Conservation (phyloP, 2,329 filamentous ascomycete genomes). For the Nemania diffusa region DNA sequence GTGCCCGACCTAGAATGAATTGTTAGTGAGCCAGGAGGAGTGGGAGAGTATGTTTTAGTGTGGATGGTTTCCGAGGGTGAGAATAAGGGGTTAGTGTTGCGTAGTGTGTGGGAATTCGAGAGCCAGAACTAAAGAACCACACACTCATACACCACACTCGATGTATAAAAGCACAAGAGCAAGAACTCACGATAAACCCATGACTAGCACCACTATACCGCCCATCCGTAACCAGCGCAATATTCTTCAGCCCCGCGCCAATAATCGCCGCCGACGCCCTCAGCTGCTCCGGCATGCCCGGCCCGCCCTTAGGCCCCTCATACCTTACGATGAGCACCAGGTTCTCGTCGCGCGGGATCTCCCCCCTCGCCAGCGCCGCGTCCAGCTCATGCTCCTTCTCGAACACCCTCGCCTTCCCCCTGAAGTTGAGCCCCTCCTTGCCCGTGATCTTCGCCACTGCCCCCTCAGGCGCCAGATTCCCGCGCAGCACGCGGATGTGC, state of each 20-base stretch:
- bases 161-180: neutral
- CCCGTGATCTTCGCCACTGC: conserved; percentile 97
- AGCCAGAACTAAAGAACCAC: conserved; percentile 47
- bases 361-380: conserved; percentile 72
- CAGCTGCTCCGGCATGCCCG: conserved; percentile 96
- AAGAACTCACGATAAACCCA: conserved; percentile 48
- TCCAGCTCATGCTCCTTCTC: conserved; percentile 86
- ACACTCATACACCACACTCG: no score
- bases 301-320: conserved; percentile 91
- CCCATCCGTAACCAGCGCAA: conserved; percentile 92
- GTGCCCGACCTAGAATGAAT: conserved; percentile 71
- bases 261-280: conserved; percentile 90
- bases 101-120: neutral
- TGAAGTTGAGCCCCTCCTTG: conserved; percentile 88
- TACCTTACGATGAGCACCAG: conserved; percentile 91
- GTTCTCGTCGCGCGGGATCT: conserved; percentile 78
- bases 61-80: neutral
- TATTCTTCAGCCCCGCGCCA: conserved; percentile 87
- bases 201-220: conserved; percentile 89
- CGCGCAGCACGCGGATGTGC: conserved; percentile 87
- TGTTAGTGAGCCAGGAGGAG: neutral
- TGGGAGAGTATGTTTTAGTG: neutral
- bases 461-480: conserved; percentile 88
- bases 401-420: conserved; percentile 83
- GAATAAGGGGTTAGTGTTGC: neutral